A percentile compares a stretch with the other conserved stretches of the same genome.
These are phyloP conservation scores for Plasmodium malariae DNA, from an alignment of 169 alveolate species.

Conservation along the genomic window DNA sequence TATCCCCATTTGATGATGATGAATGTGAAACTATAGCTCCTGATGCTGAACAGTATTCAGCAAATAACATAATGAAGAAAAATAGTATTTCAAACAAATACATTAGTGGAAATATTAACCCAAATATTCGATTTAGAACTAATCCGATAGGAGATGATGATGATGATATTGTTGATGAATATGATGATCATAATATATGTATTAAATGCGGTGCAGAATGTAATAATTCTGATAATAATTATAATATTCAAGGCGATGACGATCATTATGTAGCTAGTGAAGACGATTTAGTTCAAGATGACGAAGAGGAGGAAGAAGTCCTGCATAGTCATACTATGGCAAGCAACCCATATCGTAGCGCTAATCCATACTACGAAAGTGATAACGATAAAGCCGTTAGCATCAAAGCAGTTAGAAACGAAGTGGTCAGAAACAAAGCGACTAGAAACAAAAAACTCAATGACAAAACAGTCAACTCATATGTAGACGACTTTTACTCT, in stretches of 20 bases:
- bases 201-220: not conserved
- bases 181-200: too few relatives aligned
- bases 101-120: conserved; percentile 2
- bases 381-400: too few relatives aligned
- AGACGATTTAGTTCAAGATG: not conserved
- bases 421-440: not conserved
- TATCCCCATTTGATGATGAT: conserved; percentile 76
- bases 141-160: not conserved
- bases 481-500: not conserved
- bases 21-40: conserved; percentile 83
- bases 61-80: not conserved
- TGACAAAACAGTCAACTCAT: not conserved
- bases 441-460: not conserved
- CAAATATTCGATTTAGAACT: not conserved
- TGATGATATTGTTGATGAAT: not conserved
- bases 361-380: too few relatives aligned
- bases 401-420: not conserved
- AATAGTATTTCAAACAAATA: conserved; percentile 7
- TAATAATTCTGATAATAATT: not conserved
- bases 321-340: too few relatives aligned
- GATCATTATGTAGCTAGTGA: not conserved
- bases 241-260: not conserved
- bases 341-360: too few relatives aligned
- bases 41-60: conserved; percentile 33
- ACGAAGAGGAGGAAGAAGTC: too few relatives aligned